Evolutionary conservation across 257 asterid genomes (phyloP).

Genomic region (Oldenlandia corymbosa): DNA sequence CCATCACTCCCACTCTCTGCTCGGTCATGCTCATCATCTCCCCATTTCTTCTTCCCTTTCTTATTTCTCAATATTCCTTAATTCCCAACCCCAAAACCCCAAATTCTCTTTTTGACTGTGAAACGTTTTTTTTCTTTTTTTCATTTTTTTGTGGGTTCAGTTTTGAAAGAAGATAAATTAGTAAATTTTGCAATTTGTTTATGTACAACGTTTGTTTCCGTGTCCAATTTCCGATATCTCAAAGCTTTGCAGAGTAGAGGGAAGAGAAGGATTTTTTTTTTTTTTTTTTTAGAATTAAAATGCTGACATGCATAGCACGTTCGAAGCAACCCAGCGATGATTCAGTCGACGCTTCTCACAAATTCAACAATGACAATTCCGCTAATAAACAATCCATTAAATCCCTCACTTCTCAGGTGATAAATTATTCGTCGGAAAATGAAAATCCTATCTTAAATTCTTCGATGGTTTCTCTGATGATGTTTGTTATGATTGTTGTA

Average conservation of each 20-base stretch:
- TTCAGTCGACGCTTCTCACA: constrained; percentile 34
- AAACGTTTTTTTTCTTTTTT: too few species aligned
- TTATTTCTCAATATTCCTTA: too few species aligned
- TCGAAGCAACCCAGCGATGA: constrained; percentile 60
- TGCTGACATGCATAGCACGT: constrained; percentile 97
- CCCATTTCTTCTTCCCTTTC: neutral
- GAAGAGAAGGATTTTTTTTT: neutral
- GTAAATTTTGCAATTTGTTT: neutral
- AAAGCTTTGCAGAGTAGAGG: too few species aligned
- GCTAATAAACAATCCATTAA: constrained; percentile 49
- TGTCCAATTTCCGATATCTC: neutral
- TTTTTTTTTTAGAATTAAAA: constrained; percentile 29
- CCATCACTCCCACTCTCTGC: constrained; percentile 3
- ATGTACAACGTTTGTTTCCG: neutral
- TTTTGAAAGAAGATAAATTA: too few species aligned
- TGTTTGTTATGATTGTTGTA: constrained; percentile 14
- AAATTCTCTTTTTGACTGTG: too few species aligned
- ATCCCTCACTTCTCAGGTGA: constrained; percentile 73
- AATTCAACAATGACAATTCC: constrained; percentile 33
- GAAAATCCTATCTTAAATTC: too few species aligned
- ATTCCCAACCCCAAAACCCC: neutral
- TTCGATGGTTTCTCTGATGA: too few species aligned
- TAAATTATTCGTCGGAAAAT: neutral
- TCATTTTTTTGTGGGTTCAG: too few species aligned
- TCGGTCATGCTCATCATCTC: neutral